Base-by-base conservation (phyloP, 2,329 filamentous ascomycete genomes). In the Pseudocercospora musae region DNA sequence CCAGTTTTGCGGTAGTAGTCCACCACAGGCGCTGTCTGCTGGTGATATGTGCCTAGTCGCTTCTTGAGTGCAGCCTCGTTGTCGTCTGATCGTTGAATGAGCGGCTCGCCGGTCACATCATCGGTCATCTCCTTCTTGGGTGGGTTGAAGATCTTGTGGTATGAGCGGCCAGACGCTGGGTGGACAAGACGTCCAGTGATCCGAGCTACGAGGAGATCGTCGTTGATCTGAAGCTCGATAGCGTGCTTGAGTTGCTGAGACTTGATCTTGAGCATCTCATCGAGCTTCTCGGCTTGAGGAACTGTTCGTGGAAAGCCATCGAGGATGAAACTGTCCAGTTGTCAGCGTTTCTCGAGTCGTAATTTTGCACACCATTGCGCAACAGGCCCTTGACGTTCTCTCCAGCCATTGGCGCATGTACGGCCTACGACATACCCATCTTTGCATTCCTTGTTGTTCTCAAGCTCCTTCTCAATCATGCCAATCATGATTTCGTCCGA, bases 401-500 rank as follows among this genome's bases (percentile, higher is more conserved):
- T 23, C 52, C 4, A 54, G 58, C 57, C 59, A 62, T 58, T 61
- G 58, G 23, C 44, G 20, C 7, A 42, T 57, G 21, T 33, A 13
- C 25, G 5, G 4, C 40, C 11, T 55, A 15, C 54, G 58, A 81
- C 86, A 71, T 84, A 97, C 94, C 95, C 95, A 80, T 94, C 94
- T 83, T 91, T 91, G 87, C 95, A 99, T 82, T 99, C 94, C 74
- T 86, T 81, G 84, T 99, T 99, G 81, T 85, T 89, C 74, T 96
- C 90, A 57, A 99, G 86, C 85, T 99, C 94, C 78, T 89, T 90
- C 87, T 95, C 94, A 84, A 99, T 99, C 95, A 99, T 99, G 80
- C 94, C 92, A 79, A 99, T 91, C 86, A 99, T 94, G 77, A 99
- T 99, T 77, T 98, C 94, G 79, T 99, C 95, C 79, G 92, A 96